Evolutionary conservation across 2,329 filamentous ascomycete genomes (phyloP), one percentile per base, ranked within the genome.

Genomic region (Colletotrichum spinosum): DNA sequence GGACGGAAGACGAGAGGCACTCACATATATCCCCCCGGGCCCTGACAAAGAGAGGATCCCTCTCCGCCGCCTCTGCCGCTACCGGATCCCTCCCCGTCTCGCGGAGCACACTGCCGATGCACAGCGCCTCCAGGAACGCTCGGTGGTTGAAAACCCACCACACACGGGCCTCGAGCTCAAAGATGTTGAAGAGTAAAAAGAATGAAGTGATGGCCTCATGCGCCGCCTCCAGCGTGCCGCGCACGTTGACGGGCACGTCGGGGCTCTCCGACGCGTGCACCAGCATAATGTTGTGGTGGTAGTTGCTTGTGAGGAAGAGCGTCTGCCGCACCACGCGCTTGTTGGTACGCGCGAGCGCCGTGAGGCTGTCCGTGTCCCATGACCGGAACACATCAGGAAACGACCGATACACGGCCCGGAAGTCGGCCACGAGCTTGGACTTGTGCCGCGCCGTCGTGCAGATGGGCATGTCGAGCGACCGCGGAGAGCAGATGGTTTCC

Each of bases 141-240:
- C 92, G 82, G 73, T 94, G 92, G 74, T 93, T 92, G 70, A 94
- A 93, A 1, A 93, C 91, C 92, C 92, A 95, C 92, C 92, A 94
- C 1, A 94, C 91, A 12, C 89, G 85, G 1, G 91, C 90, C 78
- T 95, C 92, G 13, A 82, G 81, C 69, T 90, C 87, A 67, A 94
- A 88, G 11, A 92, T 78, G 42, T 80, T 81, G 77, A 89, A 92
- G 7, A 94, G 83, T 62, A 93, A 83, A 75, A 94, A 94, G 74
- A 94, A 95, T 1, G 90, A 83, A 49, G 84, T 85, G 51, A 95
- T 87, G 5, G 92, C 92, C 73, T 92, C 90, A 70, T 93, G 89
- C 0, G 92, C 92, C 0, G 91, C 90, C 75, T 94, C 91, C 11
- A 94, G 79, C 3, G 91, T 91, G 5, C 87, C 90, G 15, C 88